Percentiles rank a stretch among this genome's conserved stretches.
Evolutionary conservation across 495 filamentous ascomycete species (phyloP).

Genomic region (Aspergillus haitiensis): DNA sequence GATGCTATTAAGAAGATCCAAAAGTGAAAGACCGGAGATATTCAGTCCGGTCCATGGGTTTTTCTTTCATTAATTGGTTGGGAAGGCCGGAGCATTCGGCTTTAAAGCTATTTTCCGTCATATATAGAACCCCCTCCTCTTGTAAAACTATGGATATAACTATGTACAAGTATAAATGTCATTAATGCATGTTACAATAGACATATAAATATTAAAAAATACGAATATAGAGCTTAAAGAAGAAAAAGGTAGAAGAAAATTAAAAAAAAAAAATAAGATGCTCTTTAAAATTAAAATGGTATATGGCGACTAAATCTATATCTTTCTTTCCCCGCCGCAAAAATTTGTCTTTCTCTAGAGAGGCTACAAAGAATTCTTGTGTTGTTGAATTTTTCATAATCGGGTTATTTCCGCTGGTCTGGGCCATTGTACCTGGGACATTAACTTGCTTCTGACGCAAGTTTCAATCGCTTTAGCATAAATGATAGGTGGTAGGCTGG

Average conservation of each 20-base stretch:
- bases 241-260: background rate
- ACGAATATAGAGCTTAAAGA: too few species aligned
- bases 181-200: slow-evolving; percentile 6
- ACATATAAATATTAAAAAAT: slow-evolving; percentile 3
- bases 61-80: too few species aligned
- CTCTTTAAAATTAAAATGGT: background rate
- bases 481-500: too few species aligned
- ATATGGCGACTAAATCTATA: background rate
- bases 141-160: background rate
- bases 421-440: too few species aligned
- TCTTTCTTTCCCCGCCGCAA: too few species aligned
- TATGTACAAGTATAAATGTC: slow-evolving; percentile 3
- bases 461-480: too few species aligned
- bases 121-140: background rate
- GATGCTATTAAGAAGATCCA: slow-evolving; percentile 57
- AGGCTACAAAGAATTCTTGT: too few species aligned
- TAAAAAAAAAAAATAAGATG: background rate
- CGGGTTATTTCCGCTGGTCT: too few species aligned
- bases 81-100: background rate
- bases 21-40: slow-evolving; percentile 13
- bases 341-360: too few species aligned
- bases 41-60: too few species aligned
- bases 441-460: too few species aligned
- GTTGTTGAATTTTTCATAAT: too few species aligned
- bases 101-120: background rate